A percentile compares a stretch with the other conserved stretches of the same genome.
Conservation (phyloP, 352 stramenopile genomes). For the Pythium periplocum region DNA sequence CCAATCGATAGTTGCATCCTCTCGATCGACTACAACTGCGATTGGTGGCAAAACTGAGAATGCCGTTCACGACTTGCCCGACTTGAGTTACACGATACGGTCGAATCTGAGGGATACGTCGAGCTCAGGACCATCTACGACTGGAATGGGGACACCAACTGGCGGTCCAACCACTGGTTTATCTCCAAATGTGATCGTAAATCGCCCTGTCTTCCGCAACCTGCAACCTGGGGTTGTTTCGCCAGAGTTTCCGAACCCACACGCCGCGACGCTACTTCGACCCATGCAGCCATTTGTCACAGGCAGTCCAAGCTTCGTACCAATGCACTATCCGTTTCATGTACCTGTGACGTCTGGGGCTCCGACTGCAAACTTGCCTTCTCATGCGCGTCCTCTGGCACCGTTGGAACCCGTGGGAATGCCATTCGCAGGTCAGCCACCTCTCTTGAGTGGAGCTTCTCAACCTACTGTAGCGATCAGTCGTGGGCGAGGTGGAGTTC, state of each 20-base stretch:
- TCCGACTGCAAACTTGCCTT: too few species aligned
- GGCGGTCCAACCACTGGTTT: background rate
- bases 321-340: too few species aligned
- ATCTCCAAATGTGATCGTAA: constrained; percentile 15
- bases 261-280: constrained; percentile 3
- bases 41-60: background rate
- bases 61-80: constrained; percentile 5
- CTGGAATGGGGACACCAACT: background rate
- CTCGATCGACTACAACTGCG: too few species aligned
- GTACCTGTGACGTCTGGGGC: too few species aligned
- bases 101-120: background rate
- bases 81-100: constrained; percentile 16
- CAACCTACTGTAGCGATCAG: too few species aligned
- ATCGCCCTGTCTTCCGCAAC: constrained; percentile 10
- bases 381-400: too few species aligned
- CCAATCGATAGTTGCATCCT: too few species aligned
- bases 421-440: too few species aligned
- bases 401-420: too few species aligned
- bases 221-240: constrained; percentile 10
- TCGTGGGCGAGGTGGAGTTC: too few species aligned
- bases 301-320: background rate
- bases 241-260: constrained; percentile 10
- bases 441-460: too few species aligned
- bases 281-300: constrained; percentile 7
- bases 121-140: background rate